Base-by-base conservation (phyloP, 257 asterid genomes). In the Solanum pinnatisectum region DNA sequence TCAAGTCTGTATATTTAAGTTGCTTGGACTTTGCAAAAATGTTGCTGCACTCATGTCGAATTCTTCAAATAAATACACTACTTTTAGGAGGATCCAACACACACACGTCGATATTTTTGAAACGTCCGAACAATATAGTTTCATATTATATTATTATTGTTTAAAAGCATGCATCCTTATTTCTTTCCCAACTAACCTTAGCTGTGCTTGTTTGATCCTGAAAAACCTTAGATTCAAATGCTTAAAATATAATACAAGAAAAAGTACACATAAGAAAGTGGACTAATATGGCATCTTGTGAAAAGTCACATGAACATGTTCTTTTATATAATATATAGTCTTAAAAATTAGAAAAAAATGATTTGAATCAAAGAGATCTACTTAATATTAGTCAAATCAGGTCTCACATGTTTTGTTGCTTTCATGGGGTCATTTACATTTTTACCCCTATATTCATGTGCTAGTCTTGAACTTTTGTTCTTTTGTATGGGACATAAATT, bases 291-390 rank as follows among this genome's bases (percentile, higher is more conserved):
- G 84, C 86, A 46, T 56, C 36, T 74, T 63, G 88, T 86, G 56
- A 68, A 82, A 71, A 22, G 87, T 91, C 89, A 89, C 91, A 87
- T 85, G 91, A 89, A 15, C 89, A 87, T 86, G 76, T 91, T 87
- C 90, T 84, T 71, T 67, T 89, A 85, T 35, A 77, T 63, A 63
- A 39, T 23, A 84, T 22, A 78, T 73, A 73, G 60, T 73, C 87
- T 82, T 87, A 56, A 20, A 36, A 37, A 30, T 85, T 22, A 67
- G 70, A 73, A 91, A 72, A 91, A 72, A 83, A 86, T 84, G 37
- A 46, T 67, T 83, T 81, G 82, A 63, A 46, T 65, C 81, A 40
- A 76, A 30, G 72, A 70, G 86, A 89, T 74, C 86, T 63, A 67
- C 68, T 16, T 30, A 81, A 10, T 42, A 87, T 85, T 86, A 83